Conservation (phyloP, 2,329 filamentous ascomycete species). For the Phialemoniopsis sp. region DNA sequence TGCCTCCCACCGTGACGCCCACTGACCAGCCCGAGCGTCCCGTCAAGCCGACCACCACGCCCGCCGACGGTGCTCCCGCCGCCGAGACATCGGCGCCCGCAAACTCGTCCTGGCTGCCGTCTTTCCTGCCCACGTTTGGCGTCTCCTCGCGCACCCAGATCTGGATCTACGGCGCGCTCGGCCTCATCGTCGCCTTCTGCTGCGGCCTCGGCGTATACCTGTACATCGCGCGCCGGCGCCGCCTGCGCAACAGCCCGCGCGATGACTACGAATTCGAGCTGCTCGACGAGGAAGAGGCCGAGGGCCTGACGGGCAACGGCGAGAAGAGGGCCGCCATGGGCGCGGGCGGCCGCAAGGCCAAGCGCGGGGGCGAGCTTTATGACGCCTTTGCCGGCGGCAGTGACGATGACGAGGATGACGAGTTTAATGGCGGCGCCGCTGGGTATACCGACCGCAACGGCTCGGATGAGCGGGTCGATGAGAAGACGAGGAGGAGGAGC, state of each 20-base stretch:
- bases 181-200: constrained; percentile 84
- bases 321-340: constrained; percentile 33
- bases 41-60: constrained; percentile 31
- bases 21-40: constrained; percentile 64
- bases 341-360: constrained; percentile 41
- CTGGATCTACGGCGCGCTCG: constrained; percentile 88
- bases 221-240: constrained; percentile 72
- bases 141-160: constrained; percentile 81
- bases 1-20: constrained; percentile 47
- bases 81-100: constrained; percentile 23
- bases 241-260: constrained; percentile 67
- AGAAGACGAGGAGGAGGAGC: constrained; percentile 19
- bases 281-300: constrained; percentile 74
- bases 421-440: constrained; percentile 23
- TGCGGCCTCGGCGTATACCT: constrained; percentile 76
- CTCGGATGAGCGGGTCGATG: constrained; percentile 12
- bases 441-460: constrained; percentile 6
- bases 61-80: constrained; percentile 15
- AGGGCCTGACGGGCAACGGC: constrained; percentile 41
- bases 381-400: constrained; percentile 93
- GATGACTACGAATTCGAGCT: constrained; percentile 95
- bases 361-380: constrained; percentile 82
- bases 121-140: constrained; percentile 85
- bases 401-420: constrained; percentile 51
- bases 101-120: constrained; percentile 69